A percentile compares a stretch with the other conserved stretches of the same genome.
phyloP scores from a whole-genome alignment of 495 filamentous ascomycete species.

The Trichodelitschia bisporula region DNA sequence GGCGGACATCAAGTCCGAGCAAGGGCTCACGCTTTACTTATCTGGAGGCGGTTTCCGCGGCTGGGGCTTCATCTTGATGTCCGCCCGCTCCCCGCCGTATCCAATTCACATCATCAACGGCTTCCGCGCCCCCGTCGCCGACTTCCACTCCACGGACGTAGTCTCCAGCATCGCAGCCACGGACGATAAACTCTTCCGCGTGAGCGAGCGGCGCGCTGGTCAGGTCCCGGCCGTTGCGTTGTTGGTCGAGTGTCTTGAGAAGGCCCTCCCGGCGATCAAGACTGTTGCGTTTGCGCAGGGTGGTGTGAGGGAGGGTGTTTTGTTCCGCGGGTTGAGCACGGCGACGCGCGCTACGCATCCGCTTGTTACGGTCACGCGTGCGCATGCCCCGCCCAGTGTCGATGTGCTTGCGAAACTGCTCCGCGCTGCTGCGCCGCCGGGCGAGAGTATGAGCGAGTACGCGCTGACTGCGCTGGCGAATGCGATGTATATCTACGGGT shows the following conservation, averaged over 20 bases:
- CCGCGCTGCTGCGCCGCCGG: background rate
- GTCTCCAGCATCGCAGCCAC: constrained; percentile 26
- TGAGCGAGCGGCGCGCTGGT: constrained; percentile 53
- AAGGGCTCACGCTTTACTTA: constrained; percentile 53
- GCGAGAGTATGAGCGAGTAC: constrained; percentile 10
- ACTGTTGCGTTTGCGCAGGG: constrained; percentile 63
- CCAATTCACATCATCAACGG: constrained; percentile 72
- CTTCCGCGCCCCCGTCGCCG: background rate
- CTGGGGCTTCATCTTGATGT: constrained; percentile 68
- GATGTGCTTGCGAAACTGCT: constrained; percentile 20
- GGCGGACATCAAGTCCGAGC: constrained; percentile 16
- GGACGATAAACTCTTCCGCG: constrained; percentile 35
- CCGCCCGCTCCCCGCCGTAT: constrained; percentile 42
- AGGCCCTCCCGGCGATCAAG: constrained; percentile 42
- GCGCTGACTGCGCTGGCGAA: constrained; percentile 8
- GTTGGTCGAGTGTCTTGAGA: constrained; percentile 44
- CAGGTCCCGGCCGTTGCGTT: constrained; percentile 72
- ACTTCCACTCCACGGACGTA: constrained; percentile 32
- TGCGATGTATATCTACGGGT: constrained; percentile 6
- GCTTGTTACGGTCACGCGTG: constrained; percentile 30
- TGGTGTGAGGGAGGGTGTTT: constrained; percentile 61
- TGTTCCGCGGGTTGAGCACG: constrained; percentile 39
- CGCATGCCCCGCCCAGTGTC: constrained; percentile 22
- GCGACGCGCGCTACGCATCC: constrained; percentile 37
- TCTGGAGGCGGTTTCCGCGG: constrained; percentile 81